Conservation (phyloP, 1,284 basidiomycete genomes). For the Tilletia horrida region DNA sequence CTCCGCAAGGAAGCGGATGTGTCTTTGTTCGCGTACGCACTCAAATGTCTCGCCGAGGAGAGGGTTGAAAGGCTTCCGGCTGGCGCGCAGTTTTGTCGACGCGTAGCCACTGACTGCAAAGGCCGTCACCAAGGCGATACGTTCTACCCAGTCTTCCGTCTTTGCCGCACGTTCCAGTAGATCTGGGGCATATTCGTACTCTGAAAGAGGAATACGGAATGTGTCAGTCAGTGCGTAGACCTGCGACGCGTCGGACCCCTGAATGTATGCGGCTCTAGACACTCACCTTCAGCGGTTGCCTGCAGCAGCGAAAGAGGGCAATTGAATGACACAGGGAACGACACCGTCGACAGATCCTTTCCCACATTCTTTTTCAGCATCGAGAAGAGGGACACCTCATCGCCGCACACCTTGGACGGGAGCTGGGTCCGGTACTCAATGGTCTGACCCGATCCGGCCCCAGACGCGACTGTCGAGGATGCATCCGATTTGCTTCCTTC, state of each 20-base stretch:
- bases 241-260: not conserved
- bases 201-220: slow-evolving; percentile 16
- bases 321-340: slow-evolving; percentile 55
- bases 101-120: slow-evolving; percentile 52
- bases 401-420: slow-evolving; percentile 63
- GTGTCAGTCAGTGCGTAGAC: no score
- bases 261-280: not conserved
- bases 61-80: slow-evolving; percentile 54
- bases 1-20: slow-evolving; percentile 49
- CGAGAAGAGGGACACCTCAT: slow-evolving; percentile 80
- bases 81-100: slow-evolving; percentile 48
- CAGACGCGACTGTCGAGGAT: slow-evolving; percentile 10
- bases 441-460: not conserved
- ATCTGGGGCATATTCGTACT: slow-evolving; percentile 53
- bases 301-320: slow-evolving; percentile 53
- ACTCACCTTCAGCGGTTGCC: slow-evolving; percentile 40
- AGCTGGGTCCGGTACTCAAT: slow-evolving; percentile 58
- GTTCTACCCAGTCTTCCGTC: slow-evolving; percentile 43
- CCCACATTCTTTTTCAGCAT: slow-evolving; percentile 83
- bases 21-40: slow-evolving; percentile 49
- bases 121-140: slow-evolving; percentile 46
- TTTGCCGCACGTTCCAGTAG: slow-evolving; percentile 49
- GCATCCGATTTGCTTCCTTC: slow-evolving; percentile 27
- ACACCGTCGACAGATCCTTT: slow-evolving; percentile 54
- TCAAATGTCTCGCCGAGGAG: slow-evolving; percentile 54